These are phyloP conservation scores for Maudiozyma turicensis DNA, from an alignment of 805 yeast genomes.

Conservation along the genomic window DNA sequence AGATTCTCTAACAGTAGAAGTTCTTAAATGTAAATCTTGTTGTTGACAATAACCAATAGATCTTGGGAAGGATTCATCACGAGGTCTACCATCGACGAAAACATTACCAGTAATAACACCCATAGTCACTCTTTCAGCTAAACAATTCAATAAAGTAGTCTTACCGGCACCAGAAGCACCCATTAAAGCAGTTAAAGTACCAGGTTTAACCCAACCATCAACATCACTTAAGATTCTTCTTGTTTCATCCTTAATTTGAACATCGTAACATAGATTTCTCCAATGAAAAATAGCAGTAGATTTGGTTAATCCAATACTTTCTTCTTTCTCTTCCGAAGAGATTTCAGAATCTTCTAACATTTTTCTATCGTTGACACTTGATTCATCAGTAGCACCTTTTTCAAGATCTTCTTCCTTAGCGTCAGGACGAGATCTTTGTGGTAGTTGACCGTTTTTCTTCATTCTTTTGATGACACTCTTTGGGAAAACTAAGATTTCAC, in stretches of 20 bases:
- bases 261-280: slow-evolving; percentile 65
- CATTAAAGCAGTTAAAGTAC: slow-evolving; percentile 69
- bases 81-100: slow-evolving; percentile 52
- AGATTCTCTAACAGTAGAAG: slow-evolving; percentile 66
- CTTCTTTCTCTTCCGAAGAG: slow-evolving; percentile 1
- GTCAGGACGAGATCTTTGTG: neutral
- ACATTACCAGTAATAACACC: slow-evolving; percentile 65
- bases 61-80: slow-evolving; percentile 51
- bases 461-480: slow-evolving; percentile 36
- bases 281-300: slow-evolving; percentile 57
- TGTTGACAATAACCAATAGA: slow-evolving; percentile 69
- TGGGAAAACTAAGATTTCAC: slow-evolving; percentile 52
- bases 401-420: slow-evolving; percentile 5
- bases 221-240: slow-evolving; percentile 54
- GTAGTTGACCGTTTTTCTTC: slow-evolving; percentile 29
- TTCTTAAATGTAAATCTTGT: slow-evolving; percentile 59
- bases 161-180: slow-evolving; percentile 80
- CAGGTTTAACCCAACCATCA: slow-evolving; percentile 79
- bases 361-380: slow-evolving; percentile 15
- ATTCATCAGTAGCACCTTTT: slow-evolving; percentile 5
- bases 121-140: slow-evolving; percentile 59
- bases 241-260: slow-evolving; percentile 50
- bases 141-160: slow-evolving; percentile 60
- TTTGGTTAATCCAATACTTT: slow-evolving; percentile 19
- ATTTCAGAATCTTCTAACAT: slow-evolving; percentile 18